phyloP scores from a whole-genome alignment of 768 basidiomycete genomes.

The Phaeolepiota aurea region DNA sequence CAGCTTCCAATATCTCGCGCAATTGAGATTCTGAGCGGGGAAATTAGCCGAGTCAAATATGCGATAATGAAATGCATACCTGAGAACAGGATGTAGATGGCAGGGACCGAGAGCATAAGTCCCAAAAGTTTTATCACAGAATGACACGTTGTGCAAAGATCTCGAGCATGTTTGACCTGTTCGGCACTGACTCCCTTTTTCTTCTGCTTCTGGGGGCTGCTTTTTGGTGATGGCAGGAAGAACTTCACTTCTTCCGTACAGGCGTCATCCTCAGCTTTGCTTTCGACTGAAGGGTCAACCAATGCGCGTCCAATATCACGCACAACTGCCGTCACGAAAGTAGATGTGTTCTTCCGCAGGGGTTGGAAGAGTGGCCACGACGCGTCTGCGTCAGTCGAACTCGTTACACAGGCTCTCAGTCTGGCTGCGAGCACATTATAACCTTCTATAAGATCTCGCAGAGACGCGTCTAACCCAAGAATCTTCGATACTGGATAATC shows the following conservation, averaged over 20 bases:
- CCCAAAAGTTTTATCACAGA: conserved; percentile 60
- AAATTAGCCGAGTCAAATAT: conserved; percentile 3
- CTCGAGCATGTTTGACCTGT: conserved; percentile 72
- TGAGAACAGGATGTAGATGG: conserved; percentile 51
- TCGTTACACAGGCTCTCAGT: conserved; percentile 37
- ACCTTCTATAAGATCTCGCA: conserved; percentile 60
- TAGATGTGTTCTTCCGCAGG: conserved; percentile 41
- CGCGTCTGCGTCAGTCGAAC: conserved; percentile 43
- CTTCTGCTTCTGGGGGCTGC: conserved; percentile 52
- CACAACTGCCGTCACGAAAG: conserved; percentile 50
- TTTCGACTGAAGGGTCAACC: conserved; percentile 38
- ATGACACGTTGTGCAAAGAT: conserved; percentile 68
- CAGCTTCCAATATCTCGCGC: conserved; percentile 46
- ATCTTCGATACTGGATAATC: conserved; percentile 57
- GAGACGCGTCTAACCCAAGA: conserved; percentile 34
- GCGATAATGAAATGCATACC: conserved; percentile 28
- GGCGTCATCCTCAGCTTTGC: conserved; percentile 12
- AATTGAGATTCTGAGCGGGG: conserved; percentile 59
- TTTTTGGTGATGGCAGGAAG: conserved; percentile 58
- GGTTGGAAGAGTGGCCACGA: conserved; percentile 72
- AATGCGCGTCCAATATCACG: conserved; percentile 64
- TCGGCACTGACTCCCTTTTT: conserved; percentile 68
- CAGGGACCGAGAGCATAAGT: conserved; percentile 51
- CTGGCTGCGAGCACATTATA: conserved; percentile 67
- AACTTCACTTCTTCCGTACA: conserved; percentile 18